Evolutionary conservation across 2,329 filamentous ascomycete species (phyloP), one percentile per base, ranked within the genome.

Genomic region (Botrytis pseudocinerea): DNA sequence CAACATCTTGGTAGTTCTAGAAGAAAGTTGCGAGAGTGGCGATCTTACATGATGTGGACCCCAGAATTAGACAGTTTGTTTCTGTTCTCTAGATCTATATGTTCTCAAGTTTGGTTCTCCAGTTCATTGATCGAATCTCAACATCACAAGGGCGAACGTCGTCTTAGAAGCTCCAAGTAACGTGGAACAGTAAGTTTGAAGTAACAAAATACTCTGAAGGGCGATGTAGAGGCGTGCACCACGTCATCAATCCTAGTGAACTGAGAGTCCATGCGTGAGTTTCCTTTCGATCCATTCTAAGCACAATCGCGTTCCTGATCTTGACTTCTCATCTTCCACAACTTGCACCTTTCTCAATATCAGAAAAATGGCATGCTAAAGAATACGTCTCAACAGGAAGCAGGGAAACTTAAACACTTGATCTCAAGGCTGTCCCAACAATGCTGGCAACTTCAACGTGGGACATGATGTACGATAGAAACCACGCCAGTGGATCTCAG

Each of bases 321-420:
- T 64, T 42, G 22, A 18, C 28, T 44, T 35, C 9, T 42, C 20
- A 22, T 28, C 32, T n/a, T 12, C 10, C 32, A 28, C 48, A 32
- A 42, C 20, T 46, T 6, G 18, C 32, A 14, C 28, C 8, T 57
- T 32, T 46, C 46, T 28, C 22, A 2, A 42, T 35, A 42, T 28
- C 20, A n/a, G 20, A 4, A 32, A 42, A 32, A 42, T 64, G 22
- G 18, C 44, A 65, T 71, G 46, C 69, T 65, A 25, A 66, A 71
- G 28, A 28, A 65, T 57, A 28, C 12, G 22, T 59, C 46, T 66
- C 35, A 28, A 46, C 4, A 71, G 22, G 22, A 57, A 69, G 22
- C 38, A 46, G 54, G 18, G 28, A 25, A 16, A 48, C 14, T 20
- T 20, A 25, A 32, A 10, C 25, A 40, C 9, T 22, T 51, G 10